These are phyloP conservation scores for Ministeria vibrans DNA, from an alignment of 78 protist genomes.

Conservation along the genomic window DNA sequence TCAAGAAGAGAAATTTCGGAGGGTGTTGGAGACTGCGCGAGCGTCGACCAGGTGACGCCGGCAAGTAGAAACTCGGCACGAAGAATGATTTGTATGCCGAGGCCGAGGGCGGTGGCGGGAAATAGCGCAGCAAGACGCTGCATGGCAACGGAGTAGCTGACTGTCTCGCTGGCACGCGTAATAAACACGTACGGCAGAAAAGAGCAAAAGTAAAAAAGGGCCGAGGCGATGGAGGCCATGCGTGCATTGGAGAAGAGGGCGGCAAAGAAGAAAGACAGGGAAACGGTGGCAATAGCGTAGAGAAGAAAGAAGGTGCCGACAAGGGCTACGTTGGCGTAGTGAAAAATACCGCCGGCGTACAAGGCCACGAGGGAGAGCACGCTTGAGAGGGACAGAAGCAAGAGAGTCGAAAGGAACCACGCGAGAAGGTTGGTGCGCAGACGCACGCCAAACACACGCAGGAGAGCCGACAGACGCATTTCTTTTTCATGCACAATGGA, in stretches of 20 bases:
- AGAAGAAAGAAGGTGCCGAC: background rate
- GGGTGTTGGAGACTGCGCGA: background rate
- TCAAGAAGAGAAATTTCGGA: background rate
- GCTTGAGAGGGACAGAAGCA: background rate
- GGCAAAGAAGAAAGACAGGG: background rate
- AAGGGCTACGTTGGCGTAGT: background rate
- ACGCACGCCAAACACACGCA: background rate
- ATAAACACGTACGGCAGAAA: slow-evolving; percentile 9
- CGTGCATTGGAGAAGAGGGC: background rate
- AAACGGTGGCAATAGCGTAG: background rate
- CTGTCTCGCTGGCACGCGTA: background rate
- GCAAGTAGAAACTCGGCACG: background rate
- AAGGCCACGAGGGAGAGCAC: background rate
- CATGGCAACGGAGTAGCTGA: background rate
- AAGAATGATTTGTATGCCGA: background rate
- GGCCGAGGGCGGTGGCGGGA: background rate
- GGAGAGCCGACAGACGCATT: background rate
- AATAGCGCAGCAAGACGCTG: background rate
- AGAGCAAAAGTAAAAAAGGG: background rate
- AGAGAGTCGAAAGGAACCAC: background rate
- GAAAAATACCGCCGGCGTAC: background rate
- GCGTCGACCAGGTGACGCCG: background rate
- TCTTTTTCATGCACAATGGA: slow-evolving; percentile 6
- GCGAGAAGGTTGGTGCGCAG: background rate
- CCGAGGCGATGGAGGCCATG: background rate